Evolutionary conservation across 177 flowering plant species (phyloP).

Genomic region (Vitis hybrid): DNA sequence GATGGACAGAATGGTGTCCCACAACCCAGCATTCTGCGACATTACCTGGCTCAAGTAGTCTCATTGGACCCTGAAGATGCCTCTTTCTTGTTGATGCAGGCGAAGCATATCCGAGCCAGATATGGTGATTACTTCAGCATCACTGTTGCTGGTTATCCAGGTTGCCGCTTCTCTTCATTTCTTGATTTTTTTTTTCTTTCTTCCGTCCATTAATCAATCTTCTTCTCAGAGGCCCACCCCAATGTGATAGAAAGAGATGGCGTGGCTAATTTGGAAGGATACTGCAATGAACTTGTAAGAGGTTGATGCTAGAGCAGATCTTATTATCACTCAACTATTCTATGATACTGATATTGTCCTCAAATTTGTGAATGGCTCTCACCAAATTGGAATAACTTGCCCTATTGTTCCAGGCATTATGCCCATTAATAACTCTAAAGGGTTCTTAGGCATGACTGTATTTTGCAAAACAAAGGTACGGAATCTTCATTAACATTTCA

Average conservation of each 20-base stretch:
- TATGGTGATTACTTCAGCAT: slow-evolving; percentile 95
- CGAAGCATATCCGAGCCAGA: slow-evolving; percentile 63
- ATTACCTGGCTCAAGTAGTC: slow-evolving; percentile 62
- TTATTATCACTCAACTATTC: slow-evolving; percentile 89
- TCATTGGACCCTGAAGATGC: too few relatives aligned
- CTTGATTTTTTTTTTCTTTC: not conserved
- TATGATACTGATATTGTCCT: slow-evolving; percentile 91
- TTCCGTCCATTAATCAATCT: not conserved
- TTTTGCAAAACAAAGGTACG: slow-evolving; percentile 94
- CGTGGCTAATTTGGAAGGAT: slow-evolving; percentile 60
- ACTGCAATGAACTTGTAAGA: slow-evolving; percentile 71
- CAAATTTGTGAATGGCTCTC: slow-evolving; percentile 92
- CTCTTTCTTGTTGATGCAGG: slow-evolving; percentile 37
- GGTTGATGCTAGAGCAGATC: slow-evolving; percentile 99
- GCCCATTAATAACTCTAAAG: slow-evolving; percentile 91
- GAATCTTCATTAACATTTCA: too few relatives aligned
- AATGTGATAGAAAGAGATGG: slow-evolving; percentile 74
- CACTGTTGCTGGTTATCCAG: slow-evolving; percentile 98
- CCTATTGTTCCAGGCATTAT: slow-evolving; percentile 99
- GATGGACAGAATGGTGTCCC: slow-evolving; percentile 94
- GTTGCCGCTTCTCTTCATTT: slow-evolving; percentile 21
- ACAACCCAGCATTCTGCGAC: slow-evolving; percentile 89
- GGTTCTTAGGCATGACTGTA: slow-evolving; percentile 96
- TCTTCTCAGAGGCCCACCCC: slow-evolving; percentile 87
- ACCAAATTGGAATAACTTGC: slow-evolving; percentile 87